A percentile compares a stretch with the other conserved stretches of the same genome.
phyloP scores from a whole-genome alignment of 2,329 filamentous ascomycete species.

The Elsinoe perseae region DNA sequence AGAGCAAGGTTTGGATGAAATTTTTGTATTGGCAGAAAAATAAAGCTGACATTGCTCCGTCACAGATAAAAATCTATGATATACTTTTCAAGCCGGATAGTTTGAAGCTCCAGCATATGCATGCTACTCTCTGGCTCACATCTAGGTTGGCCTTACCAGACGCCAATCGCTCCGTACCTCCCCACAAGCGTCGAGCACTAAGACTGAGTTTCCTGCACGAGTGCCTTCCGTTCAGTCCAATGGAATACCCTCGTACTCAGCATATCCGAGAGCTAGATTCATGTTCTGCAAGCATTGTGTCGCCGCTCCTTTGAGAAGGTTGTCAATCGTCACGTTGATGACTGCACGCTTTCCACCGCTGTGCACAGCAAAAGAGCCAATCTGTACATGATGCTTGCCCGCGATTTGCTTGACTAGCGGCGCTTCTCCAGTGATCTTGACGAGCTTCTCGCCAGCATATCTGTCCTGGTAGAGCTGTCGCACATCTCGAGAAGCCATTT shows the following conservation, averaged over 20 bases:
- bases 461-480: constrained; percentile 92
- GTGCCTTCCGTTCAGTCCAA: constrained; percentile 35
- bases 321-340: constrained; percentile 90
- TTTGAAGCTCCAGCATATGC: neutral
- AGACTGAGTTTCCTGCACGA: no score
- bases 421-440: constrained; percentile 84
- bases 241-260: constrained; percentile 82
- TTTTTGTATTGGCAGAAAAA: no score
- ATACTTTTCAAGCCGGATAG: neutral
- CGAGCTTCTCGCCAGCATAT: constrained; percentile 89
- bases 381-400: constrained; percentile 81
- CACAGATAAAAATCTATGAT: neutral
- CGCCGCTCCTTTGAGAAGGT: constrained; percentile 84
- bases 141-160: neutral
- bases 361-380: constrained; percentile 93
- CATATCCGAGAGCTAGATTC: constrained; percentile 84
- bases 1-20: no score
- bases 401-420: constrained; percentile 79
- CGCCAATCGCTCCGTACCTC: neutral
- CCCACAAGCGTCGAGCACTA: neutral
- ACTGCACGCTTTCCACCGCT: constrained; percentile 83
- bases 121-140: neutral
- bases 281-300: constrained; percentile 94
- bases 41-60: neutral
- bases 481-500: constrained; percentile 86